These are phyloP conservation scores for Microstroma glucosiphilum DNA, from an alignment of 1,284 basidiomycete genomes.

Conservation along the genomic window DNA sequence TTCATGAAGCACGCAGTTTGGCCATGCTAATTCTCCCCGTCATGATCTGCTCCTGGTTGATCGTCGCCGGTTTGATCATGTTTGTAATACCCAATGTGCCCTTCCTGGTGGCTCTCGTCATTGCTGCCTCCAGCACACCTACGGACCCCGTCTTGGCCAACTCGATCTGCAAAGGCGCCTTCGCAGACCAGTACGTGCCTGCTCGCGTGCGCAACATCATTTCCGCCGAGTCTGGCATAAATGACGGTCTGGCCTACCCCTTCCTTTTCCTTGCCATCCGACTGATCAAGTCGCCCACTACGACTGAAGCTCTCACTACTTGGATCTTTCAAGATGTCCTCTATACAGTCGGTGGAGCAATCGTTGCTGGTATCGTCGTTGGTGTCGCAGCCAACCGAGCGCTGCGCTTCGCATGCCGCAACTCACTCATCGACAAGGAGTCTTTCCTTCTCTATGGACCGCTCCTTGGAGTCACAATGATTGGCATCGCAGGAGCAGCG, in stretches of 20 bases:
- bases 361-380: constrained; percentile 28
- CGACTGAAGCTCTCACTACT: constrained; percentile 20
- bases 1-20: constrained; percentile 27
- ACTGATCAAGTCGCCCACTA: constrained; percentile 25
- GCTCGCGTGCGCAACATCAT: constrained; percentile 38
- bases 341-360: constrained; percentile 26
- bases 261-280: constrained; percentile 37
- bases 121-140: constrained; percentile 31
- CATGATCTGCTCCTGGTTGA: constrained; percentile 40
- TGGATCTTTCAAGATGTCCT: constrained; percentile 32
- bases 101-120: constrained; percentile 28
- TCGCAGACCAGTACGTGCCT: constrained; percentile 41
- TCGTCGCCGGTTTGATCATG: constrained; percentile 29
- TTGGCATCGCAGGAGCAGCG: constrained; percentile 31
- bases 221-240: constrained; percentile 41
- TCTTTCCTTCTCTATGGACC: constrained; percentile 36
- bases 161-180: constrained; percentile 40
- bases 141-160: constrained; percentile 39
- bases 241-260: constrained; percentile 38
- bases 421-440: constrained; percentile 40
- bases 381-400: constrained; percentile 27
- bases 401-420: constrained; percentile 31
- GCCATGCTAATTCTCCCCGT: constrained; percentile 28
- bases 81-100: constrained; percentile 27
- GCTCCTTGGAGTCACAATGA: constrained; percentile 34